Base-by-base conservation (phyloP, 257 asterid species). In the Voacanga thouarsii region DNA sequence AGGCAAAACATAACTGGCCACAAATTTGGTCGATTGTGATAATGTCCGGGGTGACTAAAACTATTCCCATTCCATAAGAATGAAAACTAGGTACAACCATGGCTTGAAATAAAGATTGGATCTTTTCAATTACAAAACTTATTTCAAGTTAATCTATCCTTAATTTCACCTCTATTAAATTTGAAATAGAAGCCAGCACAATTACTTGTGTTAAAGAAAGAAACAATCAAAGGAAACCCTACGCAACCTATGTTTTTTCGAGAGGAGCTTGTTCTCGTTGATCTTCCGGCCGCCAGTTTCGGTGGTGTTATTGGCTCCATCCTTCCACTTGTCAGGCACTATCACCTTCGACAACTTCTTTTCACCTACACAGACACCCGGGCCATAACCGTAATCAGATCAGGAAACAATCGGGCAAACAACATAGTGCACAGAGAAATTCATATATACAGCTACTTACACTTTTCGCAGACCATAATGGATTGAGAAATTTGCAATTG, bases 321-420 rank as follows among this genome's bases (percentile, higher is more conserved):
- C 98, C 80, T 96, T 96, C 99, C 99, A 96, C 79, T 96, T 96
- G 83, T 96, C 98, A 77, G 98, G 99, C 77, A 96, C 99, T 39
- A 96, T 96, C 67, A 96, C 95, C 91, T 93, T 96, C 57, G 89
- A 74, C 7, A 96, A 92, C 91, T 96, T 95, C 93, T 95, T 93
- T 87, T 93, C 98, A 77, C 99, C 99, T 94, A 85, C 23, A 73
- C 11, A 69, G 2, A 66, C 74, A 76, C 2, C 33, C 37, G 45
- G 19, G 10, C 5, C 5, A 71, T 59, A 23, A n/a, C 15, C 12
- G 56, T 21, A 64, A 81, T 28, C 71, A 28, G 43, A 57, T 71
- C 26, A 59, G 11, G 5, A 33, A 71, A 78, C 11, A 33, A 43
- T 39, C 50, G 24, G 41, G 30, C 45, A 24, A 28, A 53, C 12